These are phyloP conservation scores for Amesomyces nigricolor DNA, from an alignment of 2,329 filamentous ascomycete species.

Conservation along the genomic window DNA sequence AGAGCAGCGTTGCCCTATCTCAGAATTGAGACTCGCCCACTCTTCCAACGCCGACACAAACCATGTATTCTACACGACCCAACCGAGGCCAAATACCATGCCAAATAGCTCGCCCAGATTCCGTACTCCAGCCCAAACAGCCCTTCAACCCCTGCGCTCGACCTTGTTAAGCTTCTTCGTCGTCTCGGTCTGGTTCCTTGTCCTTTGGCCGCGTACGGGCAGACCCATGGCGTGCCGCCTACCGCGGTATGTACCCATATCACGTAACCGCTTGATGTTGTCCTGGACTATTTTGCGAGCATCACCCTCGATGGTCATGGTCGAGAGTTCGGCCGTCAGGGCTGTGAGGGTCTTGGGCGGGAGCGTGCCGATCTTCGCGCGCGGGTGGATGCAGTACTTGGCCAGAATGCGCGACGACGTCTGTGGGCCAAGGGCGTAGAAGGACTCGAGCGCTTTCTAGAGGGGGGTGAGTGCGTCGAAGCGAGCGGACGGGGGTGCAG, in stretches of 20 bases:
- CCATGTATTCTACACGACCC: conserved; percentile 8
- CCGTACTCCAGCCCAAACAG: background rate
- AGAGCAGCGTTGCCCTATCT: background rate
- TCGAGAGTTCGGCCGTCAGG: conserved; percentile 77
- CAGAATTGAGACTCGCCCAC: background rate
- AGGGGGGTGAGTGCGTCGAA: conserved; percentile 6
- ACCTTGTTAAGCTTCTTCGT: conserved; percentile 58
- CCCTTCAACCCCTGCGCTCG: conserved; percentile 39
- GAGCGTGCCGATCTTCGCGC: conserved; percentile 69
- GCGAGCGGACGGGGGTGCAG: conserved; percentile 8
- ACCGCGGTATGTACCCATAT: conserved; percentile 86
- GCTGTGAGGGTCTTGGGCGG: conserved; percentile 71
- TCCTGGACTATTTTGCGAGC: conserved; percentile 70
- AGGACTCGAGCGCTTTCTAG: conserved; percentile 69
- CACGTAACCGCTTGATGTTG: conserved; percentile 78
- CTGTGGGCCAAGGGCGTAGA: conserved; percentile 77
- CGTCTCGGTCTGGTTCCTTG: conserved; percentile 64
- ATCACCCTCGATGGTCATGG: conserved; percentile 93
- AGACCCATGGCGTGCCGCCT: conserved; percentile 87
- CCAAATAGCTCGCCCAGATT: background rate
- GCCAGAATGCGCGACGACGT: conserved; percentile 72
- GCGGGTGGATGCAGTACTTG: conserved; percentile 81
- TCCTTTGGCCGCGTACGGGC: conserved; percentile 86
- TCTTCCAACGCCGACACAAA: background rate
- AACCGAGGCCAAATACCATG: background rate